Conservation (phyloP, 1,284 basidiomycete species). For the Sphagnurus paluster region DNA sequence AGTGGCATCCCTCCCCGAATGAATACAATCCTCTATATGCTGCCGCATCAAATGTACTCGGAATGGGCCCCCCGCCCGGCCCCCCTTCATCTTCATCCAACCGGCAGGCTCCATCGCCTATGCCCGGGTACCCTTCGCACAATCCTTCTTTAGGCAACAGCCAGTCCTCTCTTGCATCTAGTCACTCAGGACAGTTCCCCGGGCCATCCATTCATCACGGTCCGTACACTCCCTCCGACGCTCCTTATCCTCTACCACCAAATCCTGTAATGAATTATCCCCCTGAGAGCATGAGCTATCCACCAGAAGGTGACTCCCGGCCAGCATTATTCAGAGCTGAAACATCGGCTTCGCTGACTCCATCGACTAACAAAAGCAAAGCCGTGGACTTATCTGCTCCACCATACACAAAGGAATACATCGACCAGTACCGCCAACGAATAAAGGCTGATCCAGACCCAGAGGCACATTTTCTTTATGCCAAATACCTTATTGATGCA, state of each 20-base stretch:
- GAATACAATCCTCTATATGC: slow-evolving; percentile 60
- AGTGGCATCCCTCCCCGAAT: slow-evolving; percentile 28
- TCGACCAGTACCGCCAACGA: slow-evolving; percentile 94
- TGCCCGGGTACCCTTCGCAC: slow-evolving; percentile 18
- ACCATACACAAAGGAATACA: slow-evolving; percentile 94
- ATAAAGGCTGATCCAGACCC: slow-evolving; percentile 99
- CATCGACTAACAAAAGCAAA: slow-evolving; percentile 71
- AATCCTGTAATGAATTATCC: slow-evolving; percentile 20
- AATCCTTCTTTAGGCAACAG: slow-evolving; percentile 23
- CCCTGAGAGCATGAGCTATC: slow-evolving; percentile 36
- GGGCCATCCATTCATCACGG: slow-evolving; percentile 14
- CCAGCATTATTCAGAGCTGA: slow-evolving; percentile 55
- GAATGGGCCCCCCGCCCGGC: slow-evolving; percentile 62
- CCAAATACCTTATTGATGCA: slow-evolving; percentile 99
- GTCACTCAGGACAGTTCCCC: slow-evolving; percentile 16
- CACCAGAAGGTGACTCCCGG: slow-evolving; percentile 50
- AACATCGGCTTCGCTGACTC: slow-evolving; percentile 56
- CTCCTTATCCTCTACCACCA: slow-evolving; percentile 21
- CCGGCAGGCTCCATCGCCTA: slow-evolving; percentile 6
- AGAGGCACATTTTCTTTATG: slow-evolving; percentile 97
- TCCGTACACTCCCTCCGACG: slow-evolving; percentile 22
- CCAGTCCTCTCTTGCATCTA: slow-evolving; percentile 17
- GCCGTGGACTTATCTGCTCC: slow-evolving; percentile 86
- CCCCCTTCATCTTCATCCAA: slow-evolving; percentile 27
- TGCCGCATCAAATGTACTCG: slow-evolving; percentile 81